Conservation (phyloP, 2,329 filamentous ascomycete genomes). For the Macrophomina pseudophaseolina region DNA sequence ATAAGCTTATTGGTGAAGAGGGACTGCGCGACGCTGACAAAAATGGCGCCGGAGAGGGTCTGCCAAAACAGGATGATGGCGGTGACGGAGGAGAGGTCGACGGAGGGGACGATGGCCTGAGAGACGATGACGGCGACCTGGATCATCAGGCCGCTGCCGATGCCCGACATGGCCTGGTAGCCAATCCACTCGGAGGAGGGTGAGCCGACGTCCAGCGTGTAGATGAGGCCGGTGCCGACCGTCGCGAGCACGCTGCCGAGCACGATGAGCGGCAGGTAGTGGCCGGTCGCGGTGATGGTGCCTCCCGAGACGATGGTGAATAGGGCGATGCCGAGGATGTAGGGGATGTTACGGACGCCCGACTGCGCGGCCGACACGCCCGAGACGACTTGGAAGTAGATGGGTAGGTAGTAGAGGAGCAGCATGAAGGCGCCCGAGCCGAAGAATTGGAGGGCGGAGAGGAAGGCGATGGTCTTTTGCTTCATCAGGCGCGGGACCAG, state of each 20-base stretch:
- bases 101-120: slow-evolving; percentile 42
- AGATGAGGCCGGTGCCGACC: slow-evolving; percentile 49
- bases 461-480: slow-evolving; percentile 43
- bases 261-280: slow-evolving; percentile 42
- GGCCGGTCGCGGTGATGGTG: slow-evolving; percentile 38
- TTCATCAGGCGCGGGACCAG: slow-evolving; percentile 47
- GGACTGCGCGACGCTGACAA: slow-evolving; percentile 49
- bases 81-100: slow-evolving; percentile 47
- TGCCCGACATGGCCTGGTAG: slow-evolving; percentile 53
- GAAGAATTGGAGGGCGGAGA: slow-evolving; percentile 45
- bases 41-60: slow-evolving; percentile 50
- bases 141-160: slow-evolving; percentile 50
- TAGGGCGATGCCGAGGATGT: slow-evolving; percentile 42
- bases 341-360: slow-evolving; percentile 50
- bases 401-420: slow-evolving; percentile 53
- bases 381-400: slow-evolving; percentile 55
- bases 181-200: slow-evolving; percentile 52
- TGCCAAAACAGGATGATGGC: slow-evolving; percentile 51
- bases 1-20: slow-evolving; percentile 50
- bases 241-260: slow-evolving; percentile 38
- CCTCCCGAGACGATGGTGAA: slow-evolving; percentile 34
- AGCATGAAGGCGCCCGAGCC: slow-evolving; percentile 43
- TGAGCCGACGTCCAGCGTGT: slow-evolving; percentile 46
- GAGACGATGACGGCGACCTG: slow-evolving; percentile 49
- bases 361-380: slow-evolving; percentile 41